Evolutionary conservation across 1,284 basidiomycete genomes (phyloP).

Genomic region (Puccinia hordei): DNA sequence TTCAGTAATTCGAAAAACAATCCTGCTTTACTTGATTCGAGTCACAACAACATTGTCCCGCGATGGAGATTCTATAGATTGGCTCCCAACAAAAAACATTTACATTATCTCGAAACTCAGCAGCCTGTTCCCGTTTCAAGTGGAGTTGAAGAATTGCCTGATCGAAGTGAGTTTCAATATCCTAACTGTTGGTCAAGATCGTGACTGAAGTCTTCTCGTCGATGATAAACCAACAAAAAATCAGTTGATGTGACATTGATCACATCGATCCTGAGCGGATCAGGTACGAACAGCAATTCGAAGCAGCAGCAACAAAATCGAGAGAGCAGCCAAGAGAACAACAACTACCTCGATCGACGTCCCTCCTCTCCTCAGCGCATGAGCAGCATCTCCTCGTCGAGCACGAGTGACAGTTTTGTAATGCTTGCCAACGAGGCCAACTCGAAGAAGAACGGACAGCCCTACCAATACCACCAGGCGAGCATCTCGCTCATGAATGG

Average conservation of each 20-base stretch:
- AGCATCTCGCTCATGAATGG: conserved; percentile 68
- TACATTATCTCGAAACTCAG: conserved; percentile 78
- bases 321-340: conserved; percentile 5
- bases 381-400: conserved; percentile 17
- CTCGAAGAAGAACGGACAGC: not conserved
- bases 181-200: too few species aligned
- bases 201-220: too few species aligned
- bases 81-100: conserved; percentile 68
- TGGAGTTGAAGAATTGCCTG: conserved; percentile 81
- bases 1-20: not conserved
- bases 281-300: not conserved
- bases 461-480: conserved; percentile 70
- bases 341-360: not conserved
- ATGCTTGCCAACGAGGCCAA: not conserved
- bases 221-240: too few species aligned
- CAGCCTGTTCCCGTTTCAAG: conserved; percentile 74
- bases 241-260: conserved; percentile 44
- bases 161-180: conserved; percentile 67
- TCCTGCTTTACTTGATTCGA: not conserved
- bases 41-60: conserved; percentile 28
- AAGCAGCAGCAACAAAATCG: not conserved
- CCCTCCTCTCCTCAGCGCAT: not conserved
- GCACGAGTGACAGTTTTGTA: conserved; percentile 5
- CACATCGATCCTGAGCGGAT: conserved; percentile 42
- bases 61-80: conserved; percentile 60